Base-by-base conservation (phyloP, 306 rosid species). In the Vachellia pachyceras region DNA sequence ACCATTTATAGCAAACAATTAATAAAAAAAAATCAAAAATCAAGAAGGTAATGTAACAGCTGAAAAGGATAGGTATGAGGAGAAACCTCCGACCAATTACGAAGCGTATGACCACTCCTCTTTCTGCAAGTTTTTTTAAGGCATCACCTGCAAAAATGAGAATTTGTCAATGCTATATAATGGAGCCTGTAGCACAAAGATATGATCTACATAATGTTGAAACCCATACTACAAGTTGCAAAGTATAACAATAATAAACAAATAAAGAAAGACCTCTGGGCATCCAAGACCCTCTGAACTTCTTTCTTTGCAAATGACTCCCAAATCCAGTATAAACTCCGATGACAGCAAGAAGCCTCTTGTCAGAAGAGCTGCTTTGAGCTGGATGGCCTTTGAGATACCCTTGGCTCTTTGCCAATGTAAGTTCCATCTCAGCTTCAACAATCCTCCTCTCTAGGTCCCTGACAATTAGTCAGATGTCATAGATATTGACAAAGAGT, bases 51-150 rank as follows among this genome's bases (percentile, higher is more conserved):
- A 54, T 36, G 57, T 45, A 55, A 66, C 9, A 50, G 78, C 77
- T 72, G 78, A 49, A 29, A 71, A 81, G 87, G 86, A 69, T 86
- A 79, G 87, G 88, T 77, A 50, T 46, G 85, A 79, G 94, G 81
- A 83, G 78, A 90, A 85, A 92, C 99, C 99, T 95, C 90, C 99
- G 94, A 81, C 98, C 99, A 89, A 95, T 84, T 74, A 92, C 94
- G 80, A 95, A 95, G 23, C 97, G 98, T 73, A 95, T 86, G 78
- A 92, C 84, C 83, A 95, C 93, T 86, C 99, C 99, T 89, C 97
- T 90, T 83, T 91, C 97, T 84, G 92, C 97, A 77, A 95, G 97
- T 83, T 93, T 93, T 88, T 82, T 90, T 83, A 93, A 86, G 73
- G 98, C 98, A 79, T 91, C 97, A 58, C 98, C 99, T 95, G 85